A percentile compares a stretch with the other conserved stretches of the same genome.
These are phyloP conservation scores for Pugionium cornutum DNA, from an alignment of 345 rosid genomes.

Conservation along the genomic window DNA sequence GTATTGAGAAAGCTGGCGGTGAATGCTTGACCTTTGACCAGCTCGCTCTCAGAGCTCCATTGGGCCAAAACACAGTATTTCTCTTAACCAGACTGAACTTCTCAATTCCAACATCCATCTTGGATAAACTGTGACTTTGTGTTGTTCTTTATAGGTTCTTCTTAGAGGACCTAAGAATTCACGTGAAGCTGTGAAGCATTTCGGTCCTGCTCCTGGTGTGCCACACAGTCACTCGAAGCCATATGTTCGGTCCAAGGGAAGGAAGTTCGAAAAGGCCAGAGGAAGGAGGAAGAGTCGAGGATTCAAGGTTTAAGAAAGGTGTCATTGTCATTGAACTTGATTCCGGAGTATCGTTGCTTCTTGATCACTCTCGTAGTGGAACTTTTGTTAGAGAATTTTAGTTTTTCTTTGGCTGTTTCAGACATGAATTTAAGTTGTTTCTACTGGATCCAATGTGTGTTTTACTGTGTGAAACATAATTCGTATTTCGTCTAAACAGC, in stretches of 20 bases:
- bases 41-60: slow-evolving; percentile 88
- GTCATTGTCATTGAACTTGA: slow-evolving; percentile 25
- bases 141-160: slow-evolving; percentile 60
- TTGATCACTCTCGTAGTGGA: slow-evolving; percentile 28
- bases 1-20: slow-evolving; percentile 98
- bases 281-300: slow-evolving; percentile 88
- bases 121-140: background rate
- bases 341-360: slow-evolving; percentile 31
- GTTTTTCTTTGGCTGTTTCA: slow-evolving; percentile 26
- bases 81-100: background rate
- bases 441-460: slow-evolving; percentile 24
- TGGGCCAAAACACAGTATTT: slow-evolving; percentile 97
- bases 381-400: slow-evolving; percentile 41
- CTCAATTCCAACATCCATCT: too few species aligned
- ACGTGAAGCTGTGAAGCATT: slow-evolving; percentile 96
- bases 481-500: background rate
- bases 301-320: slow-evolving; percentile 57
- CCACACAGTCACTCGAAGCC: slow-evolving; percentile 93
- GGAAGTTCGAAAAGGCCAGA: slow-evolving; percentile 90
- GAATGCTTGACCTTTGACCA: slow-evolving; percentile 97
- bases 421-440: slow-evolving; percentile 18
- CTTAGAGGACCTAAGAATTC: slow-evolving; percentile 95
- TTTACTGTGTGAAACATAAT: background rate
- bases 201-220: slow-evolving; percentile 97
- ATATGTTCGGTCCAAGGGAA: slow-evolving; percentile 81